Conservation (phyloP, 352 stramenopile genomes). For the Pseudoperonospora humuli region DNA sequence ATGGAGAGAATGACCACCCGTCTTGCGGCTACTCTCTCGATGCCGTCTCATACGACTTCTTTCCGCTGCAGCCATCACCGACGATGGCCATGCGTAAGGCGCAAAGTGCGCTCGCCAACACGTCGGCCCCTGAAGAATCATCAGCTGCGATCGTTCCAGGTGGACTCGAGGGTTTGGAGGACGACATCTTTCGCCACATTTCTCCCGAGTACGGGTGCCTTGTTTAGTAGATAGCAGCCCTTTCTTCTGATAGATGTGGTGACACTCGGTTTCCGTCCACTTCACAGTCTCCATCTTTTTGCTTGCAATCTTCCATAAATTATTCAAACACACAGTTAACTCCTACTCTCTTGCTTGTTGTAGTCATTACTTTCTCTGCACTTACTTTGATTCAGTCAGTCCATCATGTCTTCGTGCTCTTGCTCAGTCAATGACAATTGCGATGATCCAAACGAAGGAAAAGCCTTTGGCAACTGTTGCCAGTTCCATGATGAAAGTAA, state of each 20-base stretch:
- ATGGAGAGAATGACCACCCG: conserved; percentile 41
- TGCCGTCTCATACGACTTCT: conserved; percentile 43
- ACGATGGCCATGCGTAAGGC: conserved; percentile 36
- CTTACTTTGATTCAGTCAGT: no score
- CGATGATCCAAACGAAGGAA: no score
- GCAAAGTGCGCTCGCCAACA: not conserved
- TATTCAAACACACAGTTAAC: conserved; percentile 22
- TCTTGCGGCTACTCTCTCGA: conserved; percentile 44
- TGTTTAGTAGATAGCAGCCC: conserved; percentile 28
- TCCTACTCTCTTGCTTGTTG: not conserved
- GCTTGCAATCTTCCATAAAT: conserved; percentile 21
- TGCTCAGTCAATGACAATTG: no score
- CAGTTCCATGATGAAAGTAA: no score
- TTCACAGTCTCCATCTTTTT: conserved; percentile 9
- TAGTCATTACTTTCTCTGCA: no score
- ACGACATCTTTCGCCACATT: conserved; percentile 82
- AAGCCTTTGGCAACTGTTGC: no score
- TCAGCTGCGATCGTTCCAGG: conserved; percentile 2
- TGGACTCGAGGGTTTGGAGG: conserved; percentile 34
- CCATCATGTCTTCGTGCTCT: no score
- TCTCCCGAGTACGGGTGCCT: conserved; percentile 79
- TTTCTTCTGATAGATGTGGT: conserved; percentile 17
- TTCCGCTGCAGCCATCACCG: conserved; percentile 36
- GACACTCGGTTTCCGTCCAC: conserved; percentile 10
- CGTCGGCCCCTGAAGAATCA: conserved; percentile 5